Base-by-base conservation (phyloP, 306 rosid species). In the Cucurbita argyrosperma region DNA sequence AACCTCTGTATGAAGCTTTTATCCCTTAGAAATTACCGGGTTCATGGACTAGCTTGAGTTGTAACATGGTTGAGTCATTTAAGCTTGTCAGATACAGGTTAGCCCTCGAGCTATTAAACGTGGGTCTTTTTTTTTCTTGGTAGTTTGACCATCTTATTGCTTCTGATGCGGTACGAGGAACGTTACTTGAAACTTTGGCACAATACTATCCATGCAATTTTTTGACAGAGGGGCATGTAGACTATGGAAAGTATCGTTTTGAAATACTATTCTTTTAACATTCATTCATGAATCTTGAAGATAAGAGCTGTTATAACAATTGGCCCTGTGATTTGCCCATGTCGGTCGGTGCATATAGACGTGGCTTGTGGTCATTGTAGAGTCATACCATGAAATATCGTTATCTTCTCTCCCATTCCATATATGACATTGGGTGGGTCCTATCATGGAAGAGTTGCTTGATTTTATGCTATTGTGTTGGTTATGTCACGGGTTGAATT, bases 41-140 rank as follows among this genome's bases (percentile, higher is more conserved):
- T 30, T 42, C 74, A 21, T 15, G 69, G 64, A 52, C 59, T 46
- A 46, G 60, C 58, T 68, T 66, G 74, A 77, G 74, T 76, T 64
- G 30, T 75, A 75, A 71, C 61, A 18, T 57, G 78, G 80, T 76
- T 78, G 80, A 79, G 61, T 72, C 14, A 37, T 55, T 83, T 79
- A 78, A 80, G 42, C 52, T 58, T 72, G 71, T 80, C 69, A 67
- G 59, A 42, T 46, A 68, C 59, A 66, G 81, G 79, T 82, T 60
- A 71, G 61, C 47, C 43, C 30, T 9, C 18, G 4, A 71, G 47
- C 75, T 71, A 51, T 51, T 53, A 30, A 35, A 49, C 11, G 75
- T 51, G 58, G 23, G 60, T 16, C 45, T 21, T 71, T 66, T 35
- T 65, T 66, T 64, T 18, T 53, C 52, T 43, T 43, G 38, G 38